Percentiles rank a stretch among this genome's conserved stretches.
Evolutionary conservation across 805 yeast genomes (phyloP).

Genomic region (Candida sonorensis): DNA sequence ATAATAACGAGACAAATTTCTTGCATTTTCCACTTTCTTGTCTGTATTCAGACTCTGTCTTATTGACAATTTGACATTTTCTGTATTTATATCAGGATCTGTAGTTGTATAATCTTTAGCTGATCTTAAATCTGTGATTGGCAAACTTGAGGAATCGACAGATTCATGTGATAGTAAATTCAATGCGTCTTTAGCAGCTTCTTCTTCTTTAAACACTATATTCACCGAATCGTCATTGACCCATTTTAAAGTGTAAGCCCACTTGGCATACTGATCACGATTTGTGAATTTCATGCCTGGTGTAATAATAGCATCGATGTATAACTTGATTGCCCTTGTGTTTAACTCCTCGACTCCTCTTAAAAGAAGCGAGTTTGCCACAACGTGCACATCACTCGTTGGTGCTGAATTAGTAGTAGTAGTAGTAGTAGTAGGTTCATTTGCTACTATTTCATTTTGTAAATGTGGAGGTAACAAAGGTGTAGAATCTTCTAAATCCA

Average conservation of each 20-base stretch:
- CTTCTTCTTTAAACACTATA: conserved; percentile 39
- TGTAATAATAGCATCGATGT: conserved; percentile 39
- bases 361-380: conserved; percentile 42
- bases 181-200: conserved; percentile 18
- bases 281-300: conserved; percentile 25
- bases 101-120: conserved; percentile 31
- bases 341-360: conserved; percentile 61
- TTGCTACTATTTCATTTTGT: too few species aligned
- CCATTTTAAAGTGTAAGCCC: conserved; percentile 50
- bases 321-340: conserved; percentile 52
- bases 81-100: conserved; percentile 12
- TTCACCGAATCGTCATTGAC: conserved; percentile 55
- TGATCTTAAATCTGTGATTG: conserved; percentile 33
- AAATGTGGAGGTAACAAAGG: conserved; percentile 21
- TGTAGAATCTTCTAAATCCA: conserved; percentile 14
- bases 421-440: too few species aligned
- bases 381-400: too few species aligned
- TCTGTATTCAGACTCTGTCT: conserved; percentile 51
- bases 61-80: conserved; percentile 29
- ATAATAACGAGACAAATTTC: conserved; percentile 56
- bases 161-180: conserved; percentile 7
- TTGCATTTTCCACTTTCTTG: conserved; percentile 49
- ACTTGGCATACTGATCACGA: conserved; percentile 21
- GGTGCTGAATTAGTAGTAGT: too few species aligned
- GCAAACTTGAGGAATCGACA: conserved; percentile 9